A percentile compares a stretch with the other conserved stretches of the same genome.
phyloP scores from a whole-genome alignment of 2,329 filamentous ascomycete genomes.

The Xylariaceae sp. region DNA sequence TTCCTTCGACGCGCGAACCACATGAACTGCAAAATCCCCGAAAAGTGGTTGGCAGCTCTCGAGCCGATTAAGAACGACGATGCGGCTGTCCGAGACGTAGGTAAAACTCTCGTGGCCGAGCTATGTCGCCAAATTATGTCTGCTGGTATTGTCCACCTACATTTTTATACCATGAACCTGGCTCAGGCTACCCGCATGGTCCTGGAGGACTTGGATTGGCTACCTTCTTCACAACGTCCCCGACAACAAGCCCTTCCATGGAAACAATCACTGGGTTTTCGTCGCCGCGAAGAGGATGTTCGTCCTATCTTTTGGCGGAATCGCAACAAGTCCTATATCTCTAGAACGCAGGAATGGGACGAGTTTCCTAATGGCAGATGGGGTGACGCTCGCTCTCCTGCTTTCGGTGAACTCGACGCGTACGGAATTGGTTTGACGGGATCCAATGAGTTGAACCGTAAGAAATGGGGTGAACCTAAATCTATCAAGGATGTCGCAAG shows the following conservation, averaged over 20 bases:
- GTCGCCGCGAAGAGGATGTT: constrained; percentile 88
- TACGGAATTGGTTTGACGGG: constrained; percentile 93
- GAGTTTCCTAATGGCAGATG: constrained; percentile 98
- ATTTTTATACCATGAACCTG: constrained; percentile 99
- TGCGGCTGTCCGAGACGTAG: constrained; percentile 82
- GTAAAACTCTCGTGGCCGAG: constrained; percentile 79
- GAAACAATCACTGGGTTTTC: constrained; percentile 88
- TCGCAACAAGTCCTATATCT: constrained; percentile 90
- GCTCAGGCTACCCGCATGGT: constrained; percentile 92
- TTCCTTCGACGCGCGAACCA: constrained; percentile 88
- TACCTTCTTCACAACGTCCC: constrained; percentile 72
- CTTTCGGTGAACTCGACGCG: constrained; percentile 90
- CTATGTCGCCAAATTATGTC: constrained; percentile 84
- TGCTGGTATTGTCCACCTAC: constrained; percentile 79
- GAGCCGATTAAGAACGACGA: constrained; percentile 98
- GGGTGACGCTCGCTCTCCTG: constrained; percentile 94
- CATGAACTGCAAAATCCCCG: constrained; percentile 80
- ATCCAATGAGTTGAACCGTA: constrained; percentile 91
- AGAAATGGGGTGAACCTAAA: constrained; percentile 85
- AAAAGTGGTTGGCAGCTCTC: constrained; percentile 72
- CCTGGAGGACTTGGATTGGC: constrained; percentile 79
- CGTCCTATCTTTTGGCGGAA: constrained; percentile 99
- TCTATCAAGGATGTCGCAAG: constrained; percentile 75
- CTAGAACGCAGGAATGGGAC: constrained; percentile 96
- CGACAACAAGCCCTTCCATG: constrained; percentile 89